phyloP scores from a whole-genome alignment of 2,329 filamentous ascomycete genomes.

The Acrocalymma vagum region DNA sequence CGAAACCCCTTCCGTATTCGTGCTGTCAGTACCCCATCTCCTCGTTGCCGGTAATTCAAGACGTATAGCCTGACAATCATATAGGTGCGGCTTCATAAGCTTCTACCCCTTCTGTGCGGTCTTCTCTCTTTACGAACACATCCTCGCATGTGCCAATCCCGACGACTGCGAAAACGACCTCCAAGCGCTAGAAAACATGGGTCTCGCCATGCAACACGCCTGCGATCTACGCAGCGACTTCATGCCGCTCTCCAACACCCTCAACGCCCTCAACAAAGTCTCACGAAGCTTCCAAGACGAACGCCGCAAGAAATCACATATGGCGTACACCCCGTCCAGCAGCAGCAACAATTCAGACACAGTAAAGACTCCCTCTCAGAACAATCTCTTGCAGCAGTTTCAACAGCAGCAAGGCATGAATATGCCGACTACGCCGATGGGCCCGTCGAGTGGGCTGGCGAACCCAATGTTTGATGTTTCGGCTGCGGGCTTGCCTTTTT shows the following conservation, averaged over 20 bases:
- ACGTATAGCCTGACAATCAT: too few relatives aligned
- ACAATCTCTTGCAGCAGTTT: too few relatives aligned
- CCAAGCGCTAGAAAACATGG: slow-evolving; percentile 29
- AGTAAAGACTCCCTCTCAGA: background rate
- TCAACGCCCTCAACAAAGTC: slow-evolving; percentile 39
- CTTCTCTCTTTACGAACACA: slow-evolving; percentile 39
- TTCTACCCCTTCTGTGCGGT: slow-evolving; percentile 41
- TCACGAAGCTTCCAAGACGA: slow-evolving; percentile 34
- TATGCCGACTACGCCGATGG: background rate
- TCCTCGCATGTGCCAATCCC: slow-evolving; percentile 29
- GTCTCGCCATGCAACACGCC: slow-evolving; percentile 26
- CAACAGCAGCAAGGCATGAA: background rate
- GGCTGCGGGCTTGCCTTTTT: slow-evolving; percentile 20
- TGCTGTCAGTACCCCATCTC: slow-evolving; percentile 32
- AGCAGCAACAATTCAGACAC: background rate
- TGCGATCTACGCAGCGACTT: slow-evolving; percentile 22
- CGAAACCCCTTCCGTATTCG: slow-evolving; percentile 18
- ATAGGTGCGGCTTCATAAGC: slow-evolving; percentile 29
- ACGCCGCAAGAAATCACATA: slow-evolving; percentile 9
- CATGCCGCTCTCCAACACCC: slow-evolving; percentile 31
- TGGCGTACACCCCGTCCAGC: background rate
- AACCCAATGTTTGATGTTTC: slow-evolving; percentile 22
- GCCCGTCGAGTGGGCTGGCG: background rate
- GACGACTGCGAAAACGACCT: slow-evolving; percentile 35
- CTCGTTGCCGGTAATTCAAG: too few relatives aligned